Evolutionary conservation across 306 rosid species (phyloP).

Genomic region (Malus domestica): DNA sequence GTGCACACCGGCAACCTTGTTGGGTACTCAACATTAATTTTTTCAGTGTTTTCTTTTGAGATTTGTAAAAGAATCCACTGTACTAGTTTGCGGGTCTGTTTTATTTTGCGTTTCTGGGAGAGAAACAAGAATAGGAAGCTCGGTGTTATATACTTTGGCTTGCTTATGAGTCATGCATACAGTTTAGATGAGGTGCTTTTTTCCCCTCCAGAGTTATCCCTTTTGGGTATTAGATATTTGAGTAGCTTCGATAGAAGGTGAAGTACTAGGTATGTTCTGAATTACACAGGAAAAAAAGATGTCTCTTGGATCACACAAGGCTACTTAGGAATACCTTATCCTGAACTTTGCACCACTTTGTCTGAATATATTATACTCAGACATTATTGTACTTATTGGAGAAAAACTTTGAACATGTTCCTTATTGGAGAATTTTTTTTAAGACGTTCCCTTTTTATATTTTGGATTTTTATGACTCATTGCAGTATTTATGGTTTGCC

Average conservation of each 20-base stretch:
- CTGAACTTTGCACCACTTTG: not conserved
- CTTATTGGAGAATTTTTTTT: too few species aligned
- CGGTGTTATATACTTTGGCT: not conserved
- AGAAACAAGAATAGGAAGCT: not conserved
- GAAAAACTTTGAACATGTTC: not conserved
- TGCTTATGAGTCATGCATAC: not conserved
- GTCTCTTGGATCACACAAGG: not conserved
- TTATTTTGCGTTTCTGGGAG: not conserved
- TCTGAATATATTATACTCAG: not conserved
- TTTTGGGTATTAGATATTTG: not conserved
- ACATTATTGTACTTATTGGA: not conserved
- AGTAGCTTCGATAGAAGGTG: not conserved
- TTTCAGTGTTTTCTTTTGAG: not conserved
- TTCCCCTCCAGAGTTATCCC: not conserved
- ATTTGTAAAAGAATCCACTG: not conserved
- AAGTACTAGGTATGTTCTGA: not conserved
- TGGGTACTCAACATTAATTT: not conserved
- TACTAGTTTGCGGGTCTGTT: not conserved
- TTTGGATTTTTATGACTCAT: slow-evolving; percentile 1
- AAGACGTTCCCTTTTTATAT: not conserved
- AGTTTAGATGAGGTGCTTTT: not conserved
- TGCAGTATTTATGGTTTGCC: slow-evolving; percentile 11
- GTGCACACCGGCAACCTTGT: not conserved
- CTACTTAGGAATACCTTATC: not conserved
- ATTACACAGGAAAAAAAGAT: not conserved